Evolutionary conservation across 2,329 filamentous ascomycete genomes (phyloP), one percentile per base, ranked within the genome.

Genomic region (Metarhizium album): DNA sequence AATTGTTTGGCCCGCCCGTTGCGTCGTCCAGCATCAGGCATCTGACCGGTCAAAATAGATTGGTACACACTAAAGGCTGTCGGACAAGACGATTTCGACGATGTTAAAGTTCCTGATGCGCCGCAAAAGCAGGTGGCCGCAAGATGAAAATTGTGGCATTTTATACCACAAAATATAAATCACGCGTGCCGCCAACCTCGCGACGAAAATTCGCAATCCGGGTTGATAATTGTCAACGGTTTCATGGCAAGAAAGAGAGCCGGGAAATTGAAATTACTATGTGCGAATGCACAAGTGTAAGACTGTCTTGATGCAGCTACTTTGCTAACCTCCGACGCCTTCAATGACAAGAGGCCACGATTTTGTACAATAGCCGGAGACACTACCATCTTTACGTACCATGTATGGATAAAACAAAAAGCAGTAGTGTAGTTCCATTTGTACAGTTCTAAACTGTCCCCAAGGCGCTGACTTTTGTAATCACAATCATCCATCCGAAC

Each of bases 31-130:
- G 9, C 22, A 43, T 43, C 24, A 31, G 24, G 22, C 27, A 13
- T 43, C 38, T 52, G 24, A 52, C 45, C 6, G n/a, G 4, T 8
- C 43, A 22, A 24, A n/a, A 14, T 51, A 81, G 79, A 81, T 60
- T 70, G 70, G 58, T 82, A 81, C 63, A 82, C 79, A 3, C 85
- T 98, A 64, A 80, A 76, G 58, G 89, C 88, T 50, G 87, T 98
- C 63, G 89, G 91, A 42, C 93, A 97, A 70, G 93, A 97, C 68
- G 88, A 96, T 58, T 98, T 98, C 72, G 87, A 90, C 52, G 93
- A 98, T 65, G 90, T 97, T 60, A 84, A 89, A 65, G 84, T 97
- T 37, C 93, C 93, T 27, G 86, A 88, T 65, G 74, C 78, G 48
- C 84, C 87, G 46, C 67, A 70, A 47, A 70, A 75, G 53, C 67